Evolutionary conservation across 306 rosid genomes (phyloP).

Genomic region (Acmispon strigosus): DNA sequence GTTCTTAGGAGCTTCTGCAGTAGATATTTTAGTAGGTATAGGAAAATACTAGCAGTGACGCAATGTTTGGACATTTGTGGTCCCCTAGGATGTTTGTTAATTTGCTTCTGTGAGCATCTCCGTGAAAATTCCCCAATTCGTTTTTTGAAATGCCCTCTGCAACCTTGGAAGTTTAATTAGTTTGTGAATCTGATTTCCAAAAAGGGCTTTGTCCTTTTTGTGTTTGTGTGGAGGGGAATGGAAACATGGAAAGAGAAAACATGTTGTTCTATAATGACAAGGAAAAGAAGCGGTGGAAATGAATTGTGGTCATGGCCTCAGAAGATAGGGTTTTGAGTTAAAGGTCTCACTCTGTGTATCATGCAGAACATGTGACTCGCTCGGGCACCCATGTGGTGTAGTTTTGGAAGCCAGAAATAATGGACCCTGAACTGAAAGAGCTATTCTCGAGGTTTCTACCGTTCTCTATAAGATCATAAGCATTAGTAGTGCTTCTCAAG

Average conservation of each 20-base stretch:
- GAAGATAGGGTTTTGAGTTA: constrained; percentile 22
- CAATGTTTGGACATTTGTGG: constrained; percentile 13
- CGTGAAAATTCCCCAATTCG: not conserved
- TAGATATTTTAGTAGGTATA: constrained; percentile 15
- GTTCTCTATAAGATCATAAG: not conserved
- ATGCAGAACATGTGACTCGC: constrained; percentile 27
- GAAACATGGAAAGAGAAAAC: constrained; percentile 3
- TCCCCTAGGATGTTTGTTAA: constrained; percentile 28
- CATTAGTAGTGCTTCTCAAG: not conserved
- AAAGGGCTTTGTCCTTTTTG: not conserved
- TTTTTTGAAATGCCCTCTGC: not conserved
- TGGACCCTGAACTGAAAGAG: constrained; percentile 27
- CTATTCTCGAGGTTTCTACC: constrained; percentile 18
- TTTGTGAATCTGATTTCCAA: not conserved
- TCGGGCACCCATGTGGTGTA: constrained; percentile 33
- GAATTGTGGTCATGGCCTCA: constrained; percentile 30
- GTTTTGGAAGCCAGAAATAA: constrained; percentile 31
- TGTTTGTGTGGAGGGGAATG: constrained; percentile 9
- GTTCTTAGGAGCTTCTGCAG: not conserved
- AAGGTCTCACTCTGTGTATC: constrained; percentile 23
- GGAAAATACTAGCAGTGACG: constrained; percentile 4
- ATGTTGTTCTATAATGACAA: not conserved
- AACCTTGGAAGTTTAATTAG: not conserved
- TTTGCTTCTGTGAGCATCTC: constrained; percentile 7
- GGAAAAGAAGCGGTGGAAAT: constrained; percentile 26